phyloP scores from a whole-genome alignment of 176 grass and related monocot species.

The Oryza punctata region DNA sequence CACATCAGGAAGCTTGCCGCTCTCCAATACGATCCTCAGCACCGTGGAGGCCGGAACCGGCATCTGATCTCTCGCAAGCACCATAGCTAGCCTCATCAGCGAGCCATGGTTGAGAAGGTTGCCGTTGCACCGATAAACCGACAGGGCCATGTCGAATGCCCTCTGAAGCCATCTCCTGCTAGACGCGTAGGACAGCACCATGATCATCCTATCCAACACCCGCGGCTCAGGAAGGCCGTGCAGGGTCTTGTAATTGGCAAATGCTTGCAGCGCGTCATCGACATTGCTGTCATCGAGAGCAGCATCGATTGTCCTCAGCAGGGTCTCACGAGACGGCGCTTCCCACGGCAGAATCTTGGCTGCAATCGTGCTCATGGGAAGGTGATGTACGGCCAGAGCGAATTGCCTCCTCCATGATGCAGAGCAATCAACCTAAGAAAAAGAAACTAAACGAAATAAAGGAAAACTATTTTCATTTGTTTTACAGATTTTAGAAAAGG shows the following conservation, averaged over 20 bases:
- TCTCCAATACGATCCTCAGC: constrained; percentile 63
- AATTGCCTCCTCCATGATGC: constrained; percentile 21
- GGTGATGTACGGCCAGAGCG: constrained; percentile 12
- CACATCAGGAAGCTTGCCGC: constrained; percentile 58
- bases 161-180: constrained; percentile 67
- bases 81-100: constrained; percentile 58
- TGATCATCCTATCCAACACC: constrained; percentile 54
- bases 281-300: constrained; percentile 60
- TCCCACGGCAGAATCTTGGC: constrained; percentile 50
- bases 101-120: constrained; percentile 52
- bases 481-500: too few relatives aligned
- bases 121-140: constrained; percentile 47
- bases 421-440: constrained; percentile 44
- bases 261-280: constrained; percentile 65
- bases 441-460: background rate
- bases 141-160: constrained; percentile 65
- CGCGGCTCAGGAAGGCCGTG: constrained; percentile 63
- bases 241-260: constrained; percentile 63
- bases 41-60: constrained; percentile 58
- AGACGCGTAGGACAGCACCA: constrained; percentile 59
- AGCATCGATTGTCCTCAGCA: constrained; percentile 55
- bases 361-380: constrained; percentile 37
- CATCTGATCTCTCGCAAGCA: constrained; percentile 65
- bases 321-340: constrained; percentile 51
- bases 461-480: background rate